A percentile compares a stretch with the other conserved stretches of the same genome.
Conservation (phyloP, 2,329 filamentous ascomycete genomes). For the Torrubiella hemipterigena region DNA sequence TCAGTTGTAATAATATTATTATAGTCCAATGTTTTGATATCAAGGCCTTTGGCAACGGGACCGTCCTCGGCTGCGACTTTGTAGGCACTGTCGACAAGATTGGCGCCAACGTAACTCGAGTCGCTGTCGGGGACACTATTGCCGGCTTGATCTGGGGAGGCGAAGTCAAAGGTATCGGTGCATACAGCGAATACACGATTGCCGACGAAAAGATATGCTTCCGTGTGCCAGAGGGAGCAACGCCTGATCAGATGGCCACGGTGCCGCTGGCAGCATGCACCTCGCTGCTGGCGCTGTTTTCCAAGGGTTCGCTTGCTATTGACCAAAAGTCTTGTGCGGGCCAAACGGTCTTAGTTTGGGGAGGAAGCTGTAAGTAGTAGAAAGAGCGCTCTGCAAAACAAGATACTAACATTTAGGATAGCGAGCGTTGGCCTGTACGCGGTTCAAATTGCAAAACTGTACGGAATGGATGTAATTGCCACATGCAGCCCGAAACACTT, state of each 20-base stretch:
- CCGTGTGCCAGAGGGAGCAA: conserved; percentile 18
- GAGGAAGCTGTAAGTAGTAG: conserved; percentile 24
- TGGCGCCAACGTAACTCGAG: conserved; percentile 12
- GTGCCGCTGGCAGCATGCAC: conserved; percentile 26
- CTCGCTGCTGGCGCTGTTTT: conserved; percentile 25
- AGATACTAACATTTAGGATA: conserved; percentile 6
- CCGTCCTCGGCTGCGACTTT: conserved; percentile 25
- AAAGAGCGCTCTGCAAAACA: background rate
- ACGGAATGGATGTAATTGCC: conserved; percentile 20
- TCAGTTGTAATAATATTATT: conserved; percentile 30
- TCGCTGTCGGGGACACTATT: conserved; percentile 11
- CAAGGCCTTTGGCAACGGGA: conserved; percentile 22
- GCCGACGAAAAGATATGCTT: conserved; percentile 28
- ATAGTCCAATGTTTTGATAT: conserved; percentile 17
- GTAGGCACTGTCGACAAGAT: conserved; percentile 20
- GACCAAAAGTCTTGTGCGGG: conserved; percentile 7
- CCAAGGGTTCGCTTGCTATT: conserved; percentile 22
- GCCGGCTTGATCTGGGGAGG: conserved; percentile 17
- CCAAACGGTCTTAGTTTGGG: conserved; percentile 25
- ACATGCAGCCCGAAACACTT: conserved; percentile 21
- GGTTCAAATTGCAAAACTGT: conserved; percentile 19
- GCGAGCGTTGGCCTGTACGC: conserved; percentile 25
- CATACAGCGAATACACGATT: conserved; percentile 24
- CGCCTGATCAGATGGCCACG: conserved; percentile 20
- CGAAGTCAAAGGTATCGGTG: conserved; percentile 19